Percentiles rank a stretch among this genome's conserved stretches.
These are phyloP conservation scores for Ogataea neopini DNA, from an alignment of 805 yeast genomes.

Conservation along the genomic window DNA sequence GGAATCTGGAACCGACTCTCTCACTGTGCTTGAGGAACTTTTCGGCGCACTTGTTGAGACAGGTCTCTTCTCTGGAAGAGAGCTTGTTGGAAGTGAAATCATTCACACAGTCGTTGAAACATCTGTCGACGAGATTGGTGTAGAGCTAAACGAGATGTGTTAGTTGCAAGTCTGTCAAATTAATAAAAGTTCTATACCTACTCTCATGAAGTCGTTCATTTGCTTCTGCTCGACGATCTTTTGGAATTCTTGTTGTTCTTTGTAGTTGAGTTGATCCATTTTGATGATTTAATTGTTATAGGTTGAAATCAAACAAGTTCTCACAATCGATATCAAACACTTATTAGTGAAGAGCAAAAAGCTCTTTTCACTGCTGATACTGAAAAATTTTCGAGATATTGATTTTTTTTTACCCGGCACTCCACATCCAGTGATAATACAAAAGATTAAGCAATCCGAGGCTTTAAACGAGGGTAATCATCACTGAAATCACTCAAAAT, in stretches of 20 bases:
- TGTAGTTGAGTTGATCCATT: conserved; percentile 93
- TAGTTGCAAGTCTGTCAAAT: conserved; percentile 2
- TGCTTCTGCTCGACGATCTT: conserved; percentile 95
- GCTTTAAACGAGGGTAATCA: not conserved
- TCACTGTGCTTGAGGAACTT: conserved; percentile 97
- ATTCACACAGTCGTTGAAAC: conserved; percentile 96
- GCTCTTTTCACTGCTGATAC: conserved; percentile 2
- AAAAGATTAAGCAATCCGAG: not conserved
- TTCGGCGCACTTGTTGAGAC: conserved; percentile 91
- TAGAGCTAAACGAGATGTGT: conserved; percentile 48
- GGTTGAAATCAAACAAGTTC: not conserved
- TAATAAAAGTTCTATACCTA: no score
- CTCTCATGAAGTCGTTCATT: conserved; percentile 98
- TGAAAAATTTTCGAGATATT: conserved; percentile 10
- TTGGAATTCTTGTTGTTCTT: conserved; percentile 96
- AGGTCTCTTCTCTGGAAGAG: conserved; percentile 79
- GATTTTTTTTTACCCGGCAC: conserved; percentile 10
- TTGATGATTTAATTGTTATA: conserved; percentile 22
- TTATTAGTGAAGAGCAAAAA: not conserved
- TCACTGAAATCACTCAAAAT: not conserved
- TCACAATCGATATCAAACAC: conserved; percentile 13
- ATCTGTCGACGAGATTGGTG: conserved; percentile 93
- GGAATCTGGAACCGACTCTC: conserved; percentile 98
- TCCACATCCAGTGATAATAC: not conserved
- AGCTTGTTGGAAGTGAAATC: conserved; percentile 93